A percentile compares a stretch with the other conserved stretches of the same genome.
phyloP scores from a whole-genome alignment of 139 green algal species.

The Micromonas pusilla region DNA sequence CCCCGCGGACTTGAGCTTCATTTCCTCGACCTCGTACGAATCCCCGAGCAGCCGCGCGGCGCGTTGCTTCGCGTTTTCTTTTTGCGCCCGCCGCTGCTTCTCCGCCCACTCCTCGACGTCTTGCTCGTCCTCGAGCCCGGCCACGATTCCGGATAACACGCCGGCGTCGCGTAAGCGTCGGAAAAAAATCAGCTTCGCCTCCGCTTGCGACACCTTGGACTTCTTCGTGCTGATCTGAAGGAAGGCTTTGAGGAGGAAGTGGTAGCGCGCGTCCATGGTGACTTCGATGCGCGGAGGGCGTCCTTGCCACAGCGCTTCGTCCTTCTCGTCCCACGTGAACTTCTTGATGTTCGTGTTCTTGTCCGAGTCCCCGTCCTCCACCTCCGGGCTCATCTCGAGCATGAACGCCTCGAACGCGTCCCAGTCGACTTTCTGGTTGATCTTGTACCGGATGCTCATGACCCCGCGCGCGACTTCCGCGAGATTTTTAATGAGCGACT shows the following conservation, averaged over 20 bases:
- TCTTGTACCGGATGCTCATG: slow-evolving; percentile 29
- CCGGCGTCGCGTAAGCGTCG: background rate
- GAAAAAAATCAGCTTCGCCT: background rate
- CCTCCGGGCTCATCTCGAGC: background rate
- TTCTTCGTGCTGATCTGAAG: slow-evolving; percentile 24
- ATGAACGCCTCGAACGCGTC: slow-evolving; percentile 6
- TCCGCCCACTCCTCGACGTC: background rate
- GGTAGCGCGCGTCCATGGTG: slow-evolving; percentile 16
- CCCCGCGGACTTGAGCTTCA: too few species aligned
- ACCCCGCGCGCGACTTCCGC: background rate
- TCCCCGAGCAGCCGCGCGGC: too few species aligned
- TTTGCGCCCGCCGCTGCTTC: background rate
- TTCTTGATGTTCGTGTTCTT: slow-evolving; percentile 25
- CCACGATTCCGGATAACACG: background rate
- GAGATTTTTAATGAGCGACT: slow-evolving; percentile 19
- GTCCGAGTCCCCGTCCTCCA: slow-evolving; percentile 27
- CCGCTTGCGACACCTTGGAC: background rate
- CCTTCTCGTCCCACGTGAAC: slow-evolving; percentile 23
- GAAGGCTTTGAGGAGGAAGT: slow-evolving; percentile 27
- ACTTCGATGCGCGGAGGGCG: slow-evolving; percentile 28
- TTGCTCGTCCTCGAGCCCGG: background rate
- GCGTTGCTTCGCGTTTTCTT: background rate
- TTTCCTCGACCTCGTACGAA: too few species aligned
- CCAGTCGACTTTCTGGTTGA: slow-evolving; percentile 20
- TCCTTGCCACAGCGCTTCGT: slow-evolving; percentile 15